These are phyloP conservation scores for Chloris gayana DNA, from an alignment of 176 grass and related monocot genomes.

Conservation along the genomic window DNA sequence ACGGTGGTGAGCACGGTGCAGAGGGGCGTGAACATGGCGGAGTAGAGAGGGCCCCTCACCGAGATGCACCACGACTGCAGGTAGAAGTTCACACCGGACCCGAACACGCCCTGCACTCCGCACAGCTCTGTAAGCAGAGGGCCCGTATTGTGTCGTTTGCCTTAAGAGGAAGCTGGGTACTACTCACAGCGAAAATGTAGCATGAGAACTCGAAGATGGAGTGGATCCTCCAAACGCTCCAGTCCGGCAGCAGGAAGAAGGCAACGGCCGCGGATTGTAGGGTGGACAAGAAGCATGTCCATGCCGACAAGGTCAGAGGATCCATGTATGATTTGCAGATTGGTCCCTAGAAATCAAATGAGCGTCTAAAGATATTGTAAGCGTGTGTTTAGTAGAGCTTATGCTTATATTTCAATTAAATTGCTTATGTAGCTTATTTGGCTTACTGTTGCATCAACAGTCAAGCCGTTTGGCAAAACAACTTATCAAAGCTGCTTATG, in stretches of 20 bases:
- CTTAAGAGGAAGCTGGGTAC: not conserved
- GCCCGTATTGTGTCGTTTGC: not conserved
- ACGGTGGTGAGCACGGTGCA: slow-evolving; percentile 62
- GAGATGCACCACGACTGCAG: slow-evolving; percentile 76
- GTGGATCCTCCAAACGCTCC: slow-evolving; percentile 46
- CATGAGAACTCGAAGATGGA: slow-evolving; percentile 47
- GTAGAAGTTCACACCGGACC: slow-evolving; percentile 71
- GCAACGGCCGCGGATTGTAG: slow-evolving; percentile 44
- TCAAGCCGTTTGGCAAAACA: no score
- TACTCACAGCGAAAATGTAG: slow-evolving; percentile 57
- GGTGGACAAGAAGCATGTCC: slow-evolving; percentile 69
- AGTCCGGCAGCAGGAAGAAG: slow-evolving; percentile 42
- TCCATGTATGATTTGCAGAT: slow-evolving; percentile 71
- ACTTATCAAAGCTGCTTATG: no score
- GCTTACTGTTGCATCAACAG: no score
- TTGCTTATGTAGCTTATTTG: no score
- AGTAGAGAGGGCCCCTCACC: slow-evolving; percentile 64
- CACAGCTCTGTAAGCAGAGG: not conserved
- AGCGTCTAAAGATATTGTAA: not conserved
- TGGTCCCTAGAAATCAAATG: slow-evolving; percentile 46
- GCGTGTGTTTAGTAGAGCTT: no score
- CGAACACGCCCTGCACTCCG: slow-evolving; percentile 50
- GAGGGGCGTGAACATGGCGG: slow-evolving; percentile 82
- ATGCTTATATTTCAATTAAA: no score
- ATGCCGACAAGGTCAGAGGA: slow-evolving; percentile 55